phyloP scores from a whole-genome alignment of 257 asterid species.

The Capsicum rhomboideum region DNA sequence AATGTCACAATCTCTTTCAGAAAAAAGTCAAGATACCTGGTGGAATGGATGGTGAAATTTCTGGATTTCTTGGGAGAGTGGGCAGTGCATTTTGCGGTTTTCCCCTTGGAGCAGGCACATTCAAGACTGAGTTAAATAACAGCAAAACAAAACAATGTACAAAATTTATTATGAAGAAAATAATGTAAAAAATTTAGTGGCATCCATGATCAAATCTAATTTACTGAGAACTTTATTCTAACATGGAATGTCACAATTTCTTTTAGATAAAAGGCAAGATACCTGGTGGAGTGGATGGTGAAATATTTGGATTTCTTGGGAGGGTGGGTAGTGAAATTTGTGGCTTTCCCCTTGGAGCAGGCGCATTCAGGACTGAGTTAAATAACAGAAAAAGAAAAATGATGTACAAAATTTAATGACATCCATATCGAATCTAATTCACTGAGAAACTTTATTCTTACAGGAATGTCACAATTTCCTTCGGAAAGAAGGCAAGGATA shows the following conservation, averaged over 20 bases:
- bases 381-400: not conserved
- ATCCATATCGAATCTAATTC: conserved; percentile 1
- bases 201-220: conserved; percentile 1
- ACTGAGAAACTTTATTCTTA: conserved; percentile 3
- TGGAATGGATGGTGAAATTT: conserved; percentile 30
- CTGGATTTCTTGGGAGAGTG: conserved; percentile 14
- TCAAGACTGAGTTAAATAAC: conserved; percentile 14
- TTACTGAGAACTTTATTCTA: not conserved
- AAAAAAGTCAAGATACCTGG: conserved; percentile 23
- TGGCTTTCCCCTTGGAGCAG: conserved; percentile 22
- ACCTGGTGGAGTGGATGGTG: conserved; percentile 46
- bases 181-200: not conserved
- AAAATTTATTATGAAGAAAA: not conserved
- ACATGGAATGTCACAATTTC: not conserved
- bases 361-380: conserved; percentile 21
- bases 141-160: not conserved
- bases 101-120: conserved; percentile 23
- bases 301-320: conserved; percentile 21
- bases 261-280: not conserved
- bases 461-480: not conserved
- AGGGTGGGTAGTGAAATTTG: conserved; percentile 24
- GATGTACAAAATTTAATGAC: not conserved
- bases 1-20: not conserved
- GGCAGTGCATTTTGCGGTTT: conserved; percentile 28
- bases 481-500: not conserved